Conservation (phyloP, 352 stramenopile genomes). For the Globisporangium alternatum region DNA sequence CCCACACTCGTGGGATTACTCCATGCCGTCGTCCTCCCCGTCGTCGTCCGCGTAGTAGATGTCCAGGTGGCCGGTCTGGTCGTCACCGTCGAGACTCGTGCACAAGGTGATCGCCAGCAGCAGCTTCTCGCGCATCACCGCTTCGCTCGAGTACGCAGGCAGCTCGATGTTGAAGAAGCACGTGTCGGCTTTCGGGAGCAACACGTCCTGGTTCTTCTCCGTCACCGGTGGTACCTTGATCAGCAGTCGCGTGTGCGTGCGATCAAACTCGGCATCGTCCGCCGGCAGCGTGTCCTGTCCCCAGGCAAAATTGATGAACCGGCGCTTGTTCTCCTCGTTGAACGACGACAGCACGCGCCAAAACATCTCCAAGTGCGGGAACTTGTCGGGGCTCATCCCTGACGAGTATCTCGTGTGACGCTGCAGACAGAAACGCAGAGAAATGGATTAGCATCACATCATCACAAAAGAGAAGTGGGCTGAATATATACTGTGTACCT, state of each 20-base stretch:
- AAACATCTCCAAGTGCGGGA: slow-evolving; percentile 74
- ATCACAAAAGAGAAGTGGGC: not conserved
- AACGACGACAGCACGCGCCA: slow-evolving; percentile 62
- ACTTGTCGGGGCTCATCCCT: slow-evolving; percentile 69
- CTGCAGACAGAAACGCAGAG: slow-evolving; percentile 36
- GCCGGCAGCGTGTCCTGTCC: slow-evolving; percentile 75
- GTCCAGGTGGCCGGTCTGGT: slow-evolving; percentile 62
- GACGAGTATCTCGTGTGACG: slow-evolving; percentile 79
- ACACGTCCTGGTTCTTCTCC: slow-evolving; percentile 37
- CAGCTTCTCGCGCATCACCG: slow-evolving; percentile 67
- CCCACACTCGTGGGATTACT: slow-evolving; percentile 21
- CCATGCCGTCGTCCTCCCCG: slow-evolving; percentile 53
- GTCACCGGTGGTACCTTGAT: slow-evolving; percentile 59
- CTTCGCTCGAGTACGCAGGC: slow-evolving; percentile 67
- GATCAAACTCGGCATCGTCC: slow-evolving; percentile 79
- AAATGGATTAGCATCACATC: slow-evolving; percentile 16
- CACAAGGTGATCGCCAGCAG: slow-evolving; percentile 74
- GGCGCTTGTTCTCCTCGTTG: slow-evolving; percentile 72
- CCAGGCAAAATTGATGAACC: slow-evolving; percentile 87
- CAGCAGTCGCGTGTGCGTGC: slow-evolving; percentile 65
- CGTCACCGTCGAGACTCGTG: slow-evolving; percentile 81
- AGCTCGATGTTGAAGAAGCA: slow-evolving; percentile 88
- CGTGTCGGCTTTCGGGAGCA: slow-evolving; percentile 77
- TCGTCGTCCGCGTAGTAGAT: slow-evolving; percentile 70
- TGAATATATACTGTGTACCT: slow-evolving; percentile 43